Base-by-base conservation (phyloP, 2,329 filamentous ascomycete genomes). In the Ophiosphaerella narmari region DNA sequence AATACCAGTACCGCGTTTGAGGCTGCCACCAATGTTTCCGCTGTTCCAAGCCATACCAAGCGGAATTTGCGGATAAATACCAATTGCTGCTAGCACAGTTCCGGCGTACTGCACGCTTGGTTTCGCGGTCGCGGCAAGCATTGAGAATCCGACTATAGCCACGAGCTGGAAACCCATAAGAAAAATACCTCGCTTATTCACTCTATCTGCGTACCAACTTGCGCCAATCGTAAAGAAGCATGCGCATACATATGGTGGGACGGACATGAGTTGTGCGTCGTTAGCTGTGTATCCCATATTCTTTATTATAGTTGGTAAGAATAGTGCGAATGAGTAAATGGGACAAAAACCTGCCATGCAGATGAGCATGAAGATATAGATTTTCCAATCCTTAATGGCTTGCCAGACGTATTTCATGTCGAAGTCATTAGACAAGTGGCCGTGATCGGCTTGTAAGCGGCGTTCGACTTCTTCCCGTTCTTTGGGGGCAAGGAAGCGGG, bases 241-340 rank as follows among this genome's bases (percentile, higher is more conserved):
- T 9, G 71, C 71, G 40, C 62, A 68, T 7, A 86, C 80, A 66
- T 87, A 89, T 1, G 86, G 86, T 0, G 87, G 87, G 1, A 77
- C 82, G 8, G 65, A 68, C 68, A 71, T 68, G 13, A 70, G 59
- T 37, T 71, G 67, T 0, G 66, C 67, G 13, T 68, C 59, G 41
- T 68, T 71, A 13, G 79, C 75, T 49, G 73, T 78, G 68, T 86
- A 88, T n/a, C 83, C 80, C 60, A 73, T 79, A 5, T 86, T 87
- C 50, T 80, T 76, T 41, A 90, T 87, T 47, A 91, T 85, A 0
- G 87, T 87, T 0, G 75, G 77, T 18, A 78, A 55, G 63, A 78
- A 79, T 9, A 79, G 62, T 0, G 75, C 73, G 32, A 78, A 69
- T 7, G 75, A 77, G 62, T 79, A 75, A 9, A 79, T 72, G 5